Conservation (phyloP, 768 basidiomycete genomes). For the Termitomyces sp. region DNA sequence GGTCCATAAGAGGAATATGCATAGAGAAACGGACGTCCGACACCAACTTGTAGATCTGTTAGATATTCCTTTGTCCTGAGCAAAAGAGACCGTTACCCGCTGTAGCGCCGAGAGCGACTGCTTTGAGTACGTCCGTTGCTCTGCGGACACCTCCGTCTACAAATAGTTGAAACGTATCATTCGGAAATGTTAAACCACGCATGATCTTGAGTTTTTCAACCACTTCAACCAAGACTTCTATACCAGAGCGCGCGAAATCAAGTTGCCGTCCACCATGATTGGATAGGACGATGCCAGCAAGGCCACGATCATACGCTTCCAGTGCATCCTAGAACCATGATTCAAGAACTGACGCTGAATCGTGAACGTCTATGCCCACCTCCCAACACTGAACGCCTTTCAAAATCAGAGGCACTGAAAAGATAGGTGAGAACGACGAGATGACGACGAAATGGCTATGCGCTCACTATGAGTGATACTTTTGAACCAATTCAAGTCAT, state of each 20-base stretch:
- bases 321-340: constrained; percentile 58
- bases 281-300: constrained; percentile 78
- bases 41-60: constrained; percentile 51
- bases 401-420: constrained; percentile 78
- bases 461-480: constrained; percentile 59
- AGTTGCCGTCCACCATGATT: constrained; percentile 82
- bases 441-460: constrained; percentile 15
- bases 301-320: constrained; percentile 71
- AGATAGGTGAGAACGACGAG: constrained; percentile 22
- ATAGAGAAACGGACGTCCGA: constrained; percentile 86
- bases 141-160: constrained; percentile 94
- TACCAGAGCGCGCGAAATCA: constrained; percentile 80
- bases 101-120: constrained; percentile 84
- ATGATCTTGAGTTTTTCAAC: constrained; percentile 62
- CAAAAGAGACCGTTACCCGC: constrained; percentile 43
- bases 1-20: constrained; percentile 86
- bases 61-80: constrained; percentile 31
- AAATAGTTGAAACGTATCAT: constrained; percentile 77
- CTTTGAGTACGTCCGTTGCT: constrained; percentile 87
- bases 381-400: constrained; percentile 92
- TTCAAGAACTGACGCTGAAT: background rate
- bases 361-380: constrained; percentile 24
- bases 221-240: constrained; percentile 88
- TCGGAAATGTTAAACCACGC: constrained; percentile 69
- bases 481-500: constrained; percentile 79